Evolutionary conservation across 805 yeast genomes (phyloP).

Genomic region (Huiozyma sinensis): DNA sequence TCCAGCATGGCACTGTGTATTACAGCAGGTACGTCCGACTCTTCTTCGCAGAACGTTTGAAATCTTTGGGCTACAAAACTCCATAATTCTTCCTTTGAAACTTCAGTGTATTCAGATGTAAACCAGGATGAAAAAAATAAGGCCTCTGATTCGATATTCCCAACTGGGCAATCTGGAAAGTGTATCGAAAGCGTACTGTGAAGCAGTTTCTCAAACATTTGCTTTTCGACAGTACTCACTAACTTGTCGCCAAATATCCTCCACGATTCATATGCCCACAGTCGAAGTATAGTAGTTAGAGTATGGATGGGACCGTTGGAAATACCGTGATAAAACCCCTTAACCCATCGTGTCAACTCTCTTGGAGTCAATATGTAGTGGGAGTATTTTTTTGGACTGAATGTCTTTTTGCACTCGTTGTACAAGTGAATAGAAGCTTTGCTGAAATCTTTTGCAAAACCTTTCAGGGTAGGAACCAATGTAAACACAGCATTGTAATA

Average conservation of each 20-base stretch:
- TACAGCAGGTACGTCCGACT: slow-evolving; percentile 46
- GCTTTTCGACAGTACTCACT: slow-evolving; percentile 35
- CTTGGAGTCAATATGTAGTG: slow-evolving; percentile 82
- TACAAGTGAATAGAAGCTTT: slow-evolving; percentile 61
- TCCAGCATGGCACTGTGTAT: slow-evolving; percentile 63
- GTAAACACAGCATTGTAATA: slow-evolving; percentile 49
- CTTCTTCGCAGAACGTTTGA: slow-evolving; percentile 69
- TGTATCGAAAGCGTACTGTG: slow-evolving; percentile 23
- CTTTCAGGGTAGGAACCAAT: slow-evolving; percentile 48
- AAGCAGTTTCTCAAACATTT: slow-evolving; percentile 37
- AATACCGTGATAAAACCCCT: slow-evolving; percentile 55
- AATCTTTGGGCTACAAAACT: slow-evolving; percentile 55
- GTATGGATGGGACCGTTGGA: slow-evolving; percentile 28
- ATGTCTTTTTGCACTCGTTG: slow-evolving; percentile 30
- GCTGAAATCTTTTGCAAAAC: slow-evolving; percentile 42
- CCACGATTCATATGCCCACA: slow-evolving; percentile 77
- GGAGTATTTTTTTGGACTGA: slow-evolving; percentile 31
- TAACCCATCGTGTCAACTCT: slow-evolving; percentile 79
- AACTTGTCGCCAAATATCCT: slow-evolving; percentile 71
- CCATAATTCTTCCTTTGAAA: slow-evolving; percentile 36
- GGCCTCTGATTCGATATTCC: slow-evolving; percentile 35
- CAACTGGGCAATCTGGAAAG: slow-evolving; percentile 40
- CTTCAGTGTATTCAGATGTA: slow-evolving; percentile 49
- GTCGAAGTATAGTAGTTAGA: slow-evolving; percentile 39
- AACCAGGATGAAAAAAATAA: slow-evolving; percentile 70